Conservation (phyloP, 148 eudicot genomes). For the Cornus suecica region DNA sequence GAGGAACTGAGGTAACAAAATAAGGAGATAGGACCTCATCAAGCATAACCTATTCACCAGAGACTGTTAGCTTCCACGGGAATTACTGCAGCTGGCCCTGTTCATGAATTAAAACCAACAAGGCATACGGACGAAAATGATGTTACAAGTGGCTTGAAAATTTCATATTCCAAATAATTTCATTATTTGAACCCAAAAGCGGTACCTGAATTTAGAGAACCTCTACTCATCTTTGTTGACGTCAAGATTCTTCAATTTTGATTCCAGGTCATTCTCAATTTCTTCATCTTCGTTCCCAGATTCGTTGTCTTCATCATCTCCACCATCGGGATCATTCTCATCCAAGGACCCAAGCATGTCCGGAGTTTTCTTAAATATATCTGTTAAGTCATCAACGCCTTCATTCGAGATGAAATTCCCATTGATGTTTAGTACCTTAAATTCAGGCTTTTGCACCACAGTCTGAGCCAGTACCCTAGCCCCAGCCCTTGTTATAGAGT, state of each 20-base stretch:
- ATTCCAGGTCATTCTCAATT: slow-evolving; percentile 33
- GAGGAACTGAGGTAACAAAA: not conserved
- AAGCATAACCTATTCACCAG: not conserved
- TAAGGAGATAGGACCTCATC: not conserved
- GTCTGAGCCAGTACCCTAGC: slow-evolving; percentile 40
- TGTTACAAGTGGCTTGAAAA: not conserved
- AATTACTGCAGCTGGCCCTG: slow-evolving; percentile 13
- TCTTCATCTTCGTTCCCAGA: slow-evolving; percentile 30
- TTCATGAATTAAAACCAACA: not conserved
- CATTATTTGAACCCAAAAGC: not conserved
- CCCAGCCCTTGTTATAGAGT: slow-evolving; percentile 39
- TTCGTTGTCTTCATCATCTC: slow-evolving; percentile 28
- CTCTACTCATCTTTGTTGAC: slow-evolving; percentile 32
- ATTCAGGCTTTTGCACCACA: slow-evolving; percentile 39
- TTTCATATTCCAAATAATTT: not conserved
- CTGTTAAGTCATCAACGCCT: slow-evolving; percentile 49
- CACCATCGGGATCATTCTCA: slow-evolving; percentile 59
- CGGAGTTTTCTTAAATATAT: slow-evolving; percentile 40
- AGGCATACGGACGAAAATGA: not conserved
- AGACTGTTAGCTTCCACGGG: not conserved
- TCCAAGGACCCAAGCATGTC: slow-evolving; percentile 50
- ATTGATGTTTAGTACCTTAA: slow-evolving; percentile 46
- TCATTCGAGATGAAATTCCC: slow-evolving; percentile 57
- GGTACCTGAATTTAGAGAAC: slow-evolving; percentile 7
- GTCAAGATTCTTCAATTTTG: slow-evolving; percentile 46